Conservation (phyloP, 495 filamentous ascomycete genomes). For the Jackrogersella multiformis region DNA sequence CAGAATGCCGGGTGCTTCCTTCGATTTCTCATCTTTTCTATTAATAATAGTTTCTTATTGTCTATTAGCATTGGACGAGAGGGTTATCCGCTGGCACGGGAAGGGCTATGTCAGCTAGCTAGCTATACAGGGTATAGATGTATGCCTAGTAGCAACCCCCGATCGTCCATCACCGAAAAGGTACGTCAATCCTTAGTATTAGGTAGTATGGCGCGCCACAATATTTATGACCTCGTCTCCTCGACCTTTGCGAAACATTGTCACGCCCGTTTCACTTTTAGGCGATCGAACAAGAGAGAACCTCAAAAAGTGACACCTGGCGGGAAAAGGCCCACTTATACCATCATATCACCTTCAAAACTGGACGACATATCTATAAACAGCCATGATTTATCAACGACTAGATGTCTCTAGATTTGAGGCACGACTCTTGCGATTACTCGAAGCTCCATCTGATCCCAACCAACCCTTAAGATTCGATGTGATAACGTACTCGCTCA, state of each 20-base stretch:
- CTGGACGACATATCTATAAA: not conserved
- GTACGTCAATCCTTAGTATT: not conserved
- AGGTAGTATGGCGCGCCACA: not conserved
- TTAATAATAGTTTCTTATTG: not conserved
- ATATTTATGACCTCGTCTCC: not conserved
- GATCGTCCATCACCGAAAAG: not conserved
- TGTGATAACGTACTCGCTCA: conserved; percentile 1
- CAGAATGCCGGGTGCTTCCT: too few relatives aligned
- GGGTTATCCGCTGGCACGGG: too few relatives aligned
- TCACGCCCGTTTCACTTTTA: not conserved
- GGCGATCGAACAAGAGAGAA: not conserved
- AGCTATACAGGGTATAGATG: not conserved
- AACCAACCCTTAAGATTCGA: not conserved
- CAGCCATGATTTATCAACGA: conserved; percentile 7
- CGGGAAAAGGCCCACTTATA: too few relatives aligned
- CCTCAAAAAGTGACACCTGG: too few relatives aligned
- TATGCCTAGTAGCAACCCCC: not conserved
- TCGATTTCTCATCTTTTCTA: not conserved
- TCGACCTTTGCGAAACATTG: not conserved
- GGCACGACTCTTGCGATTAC: conserved; percentile 3
- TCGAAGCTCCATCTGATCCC: conserved; percentile 1
- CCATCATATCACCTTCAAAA: too few relatives aligned
- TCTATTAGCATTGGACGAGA: not conserved
- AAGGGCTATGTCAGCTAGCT: too few relatives aligned
- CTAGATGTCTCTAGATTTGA: conserved; percentile 13